A percentile compares a stretch with the other conserved stretches of the same genome.
Evolutionary conservation across 2,329 filamentous ascomycete species (phyloP).

Genomic region (Talaromyces marneffei): DNA sequence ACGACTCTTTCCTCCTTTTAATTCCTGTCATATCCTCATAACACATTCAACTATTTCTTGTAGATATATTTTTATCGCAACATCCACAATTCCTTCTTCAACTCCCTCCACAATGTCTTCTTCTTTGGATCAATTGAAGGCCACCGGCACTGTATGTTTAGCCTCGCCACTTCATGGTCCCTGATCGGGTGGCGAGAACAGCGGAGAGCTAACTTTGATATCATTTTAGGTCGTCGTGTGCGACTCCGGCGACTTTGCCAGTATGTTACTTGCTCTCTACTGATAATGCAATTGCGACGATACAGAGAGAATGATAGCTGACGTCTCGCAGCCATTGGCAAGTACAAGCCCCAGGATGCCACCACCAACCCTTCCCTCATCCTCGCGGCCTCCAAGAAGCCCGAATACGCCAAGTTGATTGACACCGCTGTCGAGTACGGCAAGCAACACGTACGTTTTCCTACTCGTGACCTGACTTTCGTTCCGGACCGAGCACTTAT

Average conservation of each 20-base stretch:
- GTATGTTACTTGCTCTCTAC: conserved; percentile 47
- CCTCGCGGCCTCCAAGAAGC: conserved; percentile 95
- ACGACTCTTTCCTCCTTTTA: neutral
- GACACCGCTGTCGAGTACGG: conserved; percentile 78
- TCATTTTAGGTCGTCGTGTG: conserved; percentile 77
- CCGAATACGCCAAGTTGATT: conserved; percentile 89
- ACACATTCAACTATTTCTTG: neutral
- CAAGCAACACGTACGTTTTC: conserved; percentile 62
- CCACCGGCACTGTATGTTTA: conserved; percentile 81
- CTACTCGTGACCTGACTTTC: neutral
- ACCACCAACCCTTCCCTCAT: conserved; percentile 99
- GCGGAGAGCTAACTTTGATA: conserved; percentile 9
- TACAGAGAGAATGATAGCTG: neutral
- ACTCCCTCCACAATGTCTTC: conserved; percentile 59
- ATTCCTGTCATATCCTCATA: neutral
- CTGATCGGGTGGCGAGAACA: neutral
- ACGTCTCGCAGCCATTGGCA: conserved; percentile 70
- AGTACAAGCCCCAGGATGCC: conserved; percentile 99
- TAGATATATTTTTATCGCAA: conserved; percentile 10
- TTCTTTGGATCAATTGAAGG: conserved; percentile 95
- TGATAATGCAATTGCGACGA: neutral
- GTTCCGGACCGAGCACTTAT: conserved; percentile 4
- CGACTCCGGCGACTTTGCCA: conserved; percentile 87
- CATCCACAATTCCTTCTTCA: conserved; percentile 5
- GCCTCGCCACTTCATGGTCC: conserved; percentile 7